Base-by-base conservation (phyloP, 2,329 filamentous ascomycete genomes). In the Fusarium ramigenum region DNA sequence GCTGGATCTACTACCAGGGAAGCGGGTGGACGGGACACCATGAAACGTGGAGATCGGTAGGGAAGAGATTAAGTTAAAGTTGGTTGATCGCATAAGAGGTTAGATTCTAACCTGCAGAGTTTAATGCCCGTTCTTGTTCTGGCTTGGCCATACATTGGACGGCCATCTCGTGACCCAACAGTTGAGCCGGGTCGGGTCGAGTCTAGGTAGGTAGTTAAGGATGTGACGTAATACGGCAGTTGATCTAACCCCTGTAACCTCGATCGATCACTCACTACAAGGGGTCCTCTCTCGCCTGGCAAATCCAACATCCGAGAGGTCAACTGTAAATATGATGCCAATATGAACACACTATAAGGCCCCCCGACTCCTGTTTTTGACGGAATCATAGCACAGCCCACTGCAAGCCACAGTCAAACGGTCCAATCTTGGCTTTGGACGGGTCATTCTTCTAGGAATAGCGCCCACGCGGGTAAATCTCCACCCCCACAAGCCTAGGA, bases 401-500 rank as follows among this genome's bases (percentile, higher is more conserved):
- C 64, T 70, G 50, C 50, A 67, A 71, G 58, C 63, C 53, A 56
- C 53, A 23, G 18, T 36, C 12, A 40, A 44, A 40, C 40, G 12
- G 21, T 30, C 56, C 60, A 50, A 72, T 69, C 40, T 32, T 60
- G 30, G 28, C 28, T 54, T 19, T 56, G 37, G 28, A 43, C 39
- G 28, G 60, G 54, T 56, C 53, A 60, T 69, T 66, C 39, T 63
- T 59, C 37, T 53, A 18, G 47, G 67, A 15, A 65, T 70, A 70
- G 60, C 60, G 60, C 67, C 67, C 69, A 72, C 58, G 59, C 42
- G 63, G 70, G 30, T 68, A 57, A 14, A 36, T 50, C 46, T 58
- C 70, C 70, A 71, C 63, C 70, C 66, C 70, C 70, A 57, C 66
- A 70, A 63, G 34, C 44, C 40, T 36, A n/a, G 54, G n/a, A 46